phyloP scores from a whole-genome alignment of 192 early-diverging fungal species.

The Glomus cerebriforme region DNA sequence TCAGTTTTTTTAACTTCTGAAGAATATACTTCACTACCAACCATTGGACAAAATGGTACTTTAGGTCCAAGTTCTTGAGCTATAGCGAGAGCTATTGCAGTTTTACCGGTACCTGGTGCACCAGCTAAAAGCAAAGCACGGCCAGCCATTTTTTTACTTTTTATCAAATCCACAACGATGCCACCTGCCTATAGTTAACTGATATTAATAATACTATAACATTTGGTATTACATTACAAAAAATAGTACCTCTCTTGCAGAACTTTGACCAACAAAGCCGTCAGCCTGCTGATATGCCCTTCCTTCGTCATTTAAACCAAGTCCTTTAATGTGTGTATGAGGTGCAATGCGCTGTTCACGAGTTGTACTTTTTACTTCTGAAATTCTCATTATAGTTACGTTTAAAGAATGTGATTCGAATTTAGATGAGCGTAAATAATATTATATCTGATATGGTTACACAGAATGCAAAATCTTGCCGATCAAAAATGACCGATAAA shows the following conservation, averaged over 20 bases:
- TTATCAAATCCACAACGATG: slow-evolving; percentile 92
- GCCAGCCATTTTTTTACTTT: slow-evolving; percentile 96
- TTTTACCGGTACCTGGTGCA: slow-evolving; percentile 97
- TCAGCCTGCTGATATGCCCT: slow-evolving; percentile 7
- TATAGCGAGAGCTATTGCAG: slow-evolving; percentile 93
- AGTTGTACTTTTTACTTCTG: slow-evolving; percentile 86
- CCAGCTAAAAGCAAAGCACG: slow-evolving; percentile 93
- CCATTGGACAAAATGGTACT: slow-evolving; percentile 99
- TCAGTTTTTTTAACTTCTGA: slow-evolving; percentile 99
- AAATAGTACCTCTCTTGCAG: slow-evolving; percentile 80
- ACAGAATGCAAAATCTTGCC: no score
- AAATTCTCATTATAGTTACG: slow-evolving; percentile 76
- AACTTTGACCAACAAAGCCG: slow-evolving; percentile 96
- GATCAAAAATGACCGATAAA: no score
- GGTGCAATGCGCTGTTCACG: slow-evolving; percentile 94
- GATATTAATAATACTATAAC: background rate
- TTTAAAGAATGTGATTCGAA: no score
- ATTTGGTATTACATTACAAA: background rate
- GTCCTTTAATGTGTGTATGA: slow-evolving; percentile 94
- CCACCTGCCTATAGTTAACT: slow-evolving; percentile 74
- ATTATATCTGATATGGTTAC: no score
- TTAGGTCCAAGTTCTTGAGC: slow-evolving; percentile 96
- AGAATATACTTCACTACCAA: slow-evolving; percentile 97
- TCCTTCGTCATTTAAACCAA: slow-evolving; percentile 9
- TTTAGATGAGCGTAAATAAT: no score